phyloP scores from a whole-genome alignment of 306 rosid species.

The Castanea sativa region DNA sequence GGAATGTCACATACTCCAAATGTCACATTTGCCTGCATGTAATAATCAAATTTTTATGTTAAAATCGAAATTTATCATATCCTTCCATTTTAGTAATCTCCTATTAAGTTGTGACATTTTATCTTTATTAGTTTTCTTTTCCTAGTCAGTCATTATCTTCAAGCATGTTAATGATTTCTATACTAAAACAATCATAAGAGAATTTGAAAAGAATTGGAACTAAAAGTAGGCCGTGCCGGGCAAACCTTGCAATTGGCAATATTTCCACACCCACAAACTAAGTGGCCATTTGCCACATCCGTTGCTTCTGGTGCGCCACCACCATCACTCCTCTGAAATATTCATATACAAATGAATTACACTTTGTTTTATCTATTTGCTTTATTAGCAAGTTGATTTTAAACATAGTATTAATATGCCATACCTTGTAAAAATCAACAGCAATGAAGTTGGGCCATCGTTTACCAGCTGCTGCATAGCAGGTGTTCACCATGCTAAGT shows the following conservation, averaged over 20 bases:
- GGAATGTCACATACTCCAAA: slow-evolving; percentile 55
- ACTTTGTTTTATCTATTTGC: neutral
- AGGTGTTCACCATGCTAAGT: slow-evolving; percentile 65
- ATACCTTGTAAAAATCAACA: slow-evolving; percentile 80
- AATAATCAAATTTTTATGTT: neutral
- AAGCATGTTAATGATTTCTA: neutral
- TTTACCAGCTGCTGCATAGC: slow-evolving; percentile 54
- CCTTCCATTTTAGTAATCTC: neutral
- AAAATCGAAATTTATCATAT: neutral
- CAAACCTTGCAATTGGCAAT: slow-evolving; percentile 63
- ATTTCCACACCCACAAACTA: slow-evolving; percentile 67
- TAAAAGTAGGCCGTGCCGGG: neutral
- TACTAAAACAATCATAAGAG: neutral
- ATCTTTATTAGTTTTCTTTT: neutral
- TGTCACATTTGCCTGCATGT: slow-evolving; percentile 55
- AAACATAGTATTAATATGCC: neutral
- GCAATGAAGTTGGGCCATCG: slow-evolving; percentile 88
- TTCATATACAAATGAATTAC: neutral
- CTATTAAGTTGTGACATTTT: neutral
- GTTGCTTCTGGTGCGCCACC: slow-evolving; percentile 66
- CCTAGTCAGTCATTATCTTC: neutral
- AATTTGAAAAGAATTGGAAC: neutral
- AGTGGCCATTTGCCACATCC: slow-evolving; percentile 64
- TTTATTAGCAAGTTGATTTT: neutral
- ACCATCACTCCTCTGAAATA: slow-evolving; percentile 72